These are phyloP conservation scores for Solanum gracilifrons DNA, from an alignment of 257 asterid species.

Conservation along the genomic window DNA sequence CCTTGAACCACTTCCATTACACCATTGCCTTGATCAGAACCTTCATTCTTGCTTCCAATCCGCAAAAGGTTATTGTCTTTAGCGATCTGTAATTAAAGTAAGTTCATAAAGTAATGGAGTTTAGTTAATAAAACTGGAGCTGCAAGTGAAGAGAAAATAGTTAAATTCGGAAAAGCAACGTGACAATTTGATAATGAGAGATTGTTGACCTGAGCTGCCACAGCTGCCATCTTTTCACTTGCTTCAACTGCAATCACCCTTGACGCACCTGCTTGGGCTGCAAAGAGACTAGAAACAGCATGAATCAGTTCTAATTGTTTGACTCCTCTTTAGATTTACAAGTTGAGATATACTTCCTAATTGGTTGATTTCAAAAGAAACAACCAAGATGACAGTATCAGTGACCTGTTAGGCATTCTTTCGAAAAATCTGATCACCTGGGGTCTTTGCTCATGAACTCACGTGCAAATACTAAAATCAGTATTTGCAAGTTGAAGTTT, in stretches of 20 bases:
- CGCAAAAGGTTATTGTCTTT: conserved; percentile 52
- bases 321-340: background rate
- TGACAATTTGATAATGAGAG: background rate
- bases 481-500: background rate
- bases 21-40: conserved; percentile 22
- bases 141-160: background rate
- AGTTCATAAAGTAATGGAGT: background rate
- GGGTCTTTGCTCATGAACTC: background rate
- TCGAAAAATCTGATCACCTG: background rate
- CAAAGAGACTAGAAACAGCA: conserved; percentile 61
- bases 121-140: background rate
- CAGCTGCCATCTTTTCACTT: conserved; percentile 84
- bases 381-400: background rate
- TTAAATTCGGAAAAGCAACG: background rate
- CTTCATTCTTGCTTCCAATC: conserved; percentile 12
- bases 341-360: background rate
- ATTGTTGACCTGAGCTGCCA: conserved; percentile 66
- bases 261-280: conserved; percentile 94
- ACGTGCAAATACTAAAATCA: background rate
- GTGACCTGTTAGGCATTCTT: background rate
- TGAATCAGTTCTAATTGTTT: background rate
- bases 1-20: conserved; percentile 65
- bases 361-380: background rate
- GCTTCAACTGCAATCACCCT: conserved; percentile 87
- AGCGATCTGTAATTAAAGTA: conserved; percentile 43